phyloP scores from a whole-genome alignment of 768 basidiomycete species.

The Crepidotus variabilis region DNA sequence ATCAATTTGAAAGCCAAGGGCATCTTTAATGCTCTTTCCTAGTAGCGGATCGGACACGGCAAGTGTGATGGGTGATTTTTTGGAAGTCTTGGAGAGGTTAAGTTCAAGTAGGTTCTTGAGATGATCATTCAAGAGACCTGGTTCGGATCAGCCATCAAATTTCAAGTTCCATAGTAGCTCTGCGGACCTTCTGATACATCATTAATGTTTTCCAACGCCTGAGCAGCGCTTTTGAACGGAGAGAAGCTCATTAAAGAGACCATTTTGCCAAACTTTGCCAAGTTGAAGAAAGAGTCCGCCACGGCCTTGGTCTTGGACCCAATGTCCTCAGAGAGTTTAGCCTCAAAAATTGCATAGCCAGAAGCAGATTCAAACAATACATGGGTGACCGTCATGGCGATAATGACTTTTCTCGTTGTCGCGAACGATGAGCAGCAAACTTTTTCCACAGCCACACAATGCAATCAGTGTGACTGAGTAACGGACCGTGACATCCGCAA shows the following conservation, averaged over 20 bases:
- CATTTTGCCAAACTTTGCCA: constrained; percentile 90
- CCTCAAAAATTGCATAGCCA: constrained; percentile 91
- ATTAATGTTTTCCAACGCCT: constrained; percentile 93
- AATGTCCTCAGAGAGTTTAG: constrained; percentile 83
- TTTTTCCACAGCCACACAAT: constrained; percentile 22
- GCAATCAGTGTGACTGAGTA: background rate
- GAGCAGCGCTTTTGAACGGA: constrained; percentile 90
- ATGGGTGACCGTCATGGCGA: constrained; percentile 74
- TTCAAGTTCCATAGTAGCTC: background rate
- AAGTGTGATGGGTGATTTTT: constrained; percentile 65
- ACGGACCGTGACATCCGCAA: background rate
- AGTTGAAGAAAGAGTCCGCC: constrained; percentile 84
- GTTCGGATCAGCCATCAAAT: background rate
- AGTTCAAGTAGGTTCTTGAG: constrained; percentile 82
- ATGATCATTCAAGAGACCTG: constrained; percentile 84
- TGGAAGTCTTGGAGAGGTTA: constrained; percentile 75
- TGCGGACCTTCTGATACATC: constrained; percentile 90
- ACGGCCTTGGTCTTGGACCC: constrained; percentile 73
- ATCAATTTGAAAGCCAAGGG: constrained; percentile 72
- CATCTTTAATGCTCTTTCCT: constrained; percentile 73
- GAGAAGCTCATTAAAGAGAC: constrained; percentile 86
- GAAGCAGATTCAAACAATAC: constrained; percentile 91
- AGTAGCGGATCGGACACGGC: constrained; percentile 76
- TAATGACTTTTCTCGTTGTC: constrained; percentile 26
- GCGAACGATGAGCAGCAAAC: constrained; percentile 27